Evolutionary conservation across 2,329 filamentous ascomycete genomes (phyloP), one percentile per base, ranked within the genome.

Genomic region (Talaromyces sp.): DNA sequence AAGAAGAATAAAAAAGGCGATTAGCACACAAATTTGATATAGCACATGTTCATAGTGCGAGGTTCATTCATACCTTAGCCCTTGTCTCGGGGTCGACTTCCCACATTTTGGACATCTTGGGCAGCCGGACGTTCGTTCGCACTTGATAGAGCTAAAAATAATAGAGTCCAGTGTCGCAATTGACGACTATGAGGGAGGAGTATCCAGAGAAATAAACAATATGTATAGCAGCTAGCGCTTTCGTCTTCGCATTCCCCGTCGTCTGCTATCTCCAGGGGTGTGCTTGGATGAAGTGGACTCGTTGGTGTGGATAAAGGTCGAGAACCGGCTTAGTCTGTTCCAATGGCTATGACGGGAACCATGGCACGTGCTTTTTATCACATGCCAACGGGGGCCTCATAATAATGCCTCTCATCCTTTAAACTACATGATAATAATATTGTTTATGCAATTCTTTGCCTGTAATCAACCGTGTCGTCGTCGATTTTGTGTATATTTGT

Each of bases 81-180:
- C 92, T 87, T 65, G 94, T 98, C 83, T 98, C 94, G 56, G 95
- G 95, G 78, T 99, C 95, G 68, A 99, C 92, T 81, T 99, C 95
- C 95, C 95, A 99, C 90, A 96, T 94, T 79, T 93, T 94, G 73
- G 86, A 78, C 76, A 77, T 78, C 9, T 36, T 65, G 63, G 64
- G 59, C 59, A 58, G 56, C 56, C 7, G 42, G 31, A 16, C 4
- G 55, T 27, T 14, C 9, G 52, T 53, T 28, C 55, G 28, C 14
- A 23, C 44, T 52, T 30, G 53, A 23, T 28, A 51, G 18, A 18
- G 34, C 30, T 5, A 14, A 14, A 60, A 40, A 28, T 27, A 40
- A 40, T 42, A 50, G 44, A 27, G 44, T 58, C 30, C 3, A 7
- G 30, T 53, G 50, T 30, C 33, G 33, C 33, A 56, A 53, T 53